Evolutionary conservation across 768 basidiomycete genomes (phyloP), one percentile per base, ranked within the genome.

Genomic region (Sutorius australiensis): DNA sequence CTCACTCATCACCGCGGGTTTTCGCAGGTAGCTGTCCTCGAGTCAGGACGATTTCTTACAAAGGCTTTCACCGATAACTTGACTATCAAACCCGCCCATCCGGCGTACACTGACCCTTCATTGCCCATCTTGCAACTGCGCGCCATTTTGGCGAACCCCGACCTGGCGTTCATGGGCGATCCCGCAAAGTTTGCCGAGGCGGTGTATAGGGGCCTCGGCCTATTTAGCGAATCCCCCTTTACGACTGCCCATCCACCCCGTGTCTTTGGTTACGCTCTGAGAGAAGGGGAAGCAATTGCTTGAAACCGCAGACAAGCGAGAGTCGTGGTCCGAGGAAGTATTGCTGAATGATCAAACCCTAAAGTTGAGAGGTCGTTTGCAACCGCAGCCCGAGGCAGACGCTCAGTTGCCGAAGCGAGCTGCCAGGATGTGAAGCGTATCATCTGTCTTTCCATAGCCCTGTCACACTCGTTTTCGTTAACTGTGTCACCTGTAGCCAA

Each of bases 291-390:
- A 51, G 32, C 41, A 50, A 0, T 24, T 58, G 1, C 17, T 63
- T 12, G 59, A 65, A 36, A 39, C 48, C 14, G 58, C 57, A 3
- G 55, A 64, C 37, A 21, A 39, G 24, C 59, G 50, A 54, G 55
- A 57, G 31, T 51, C 50, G n/a, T 64, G 56, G 61, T 43, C 63
- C 3, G 56, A 57, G 31, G 61, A 53, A 27, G 27, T 60, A 14
- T 53, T 54, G 41, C 3, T 30, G 16, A 28, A 33, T n/a, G 42
- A 38, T 10, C 47, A 21, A 46, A 13, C 9, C 9, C 24, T 17
- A 19, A 11, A 16, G 4, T 32, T 28, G 31, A 11, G 9, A 7
- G 12, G 7, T 41, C 28, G n/a, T 32, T n/a, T 34, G 19, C 14
- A n/a, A 51, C 24, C 24, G 24, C 24, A 24, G 24, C 24, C 24